phyloP scores from a whole-genome alignment of 2,329 filamentous ascomycete genomes.

The Sphaerulina musiva region DNA sequence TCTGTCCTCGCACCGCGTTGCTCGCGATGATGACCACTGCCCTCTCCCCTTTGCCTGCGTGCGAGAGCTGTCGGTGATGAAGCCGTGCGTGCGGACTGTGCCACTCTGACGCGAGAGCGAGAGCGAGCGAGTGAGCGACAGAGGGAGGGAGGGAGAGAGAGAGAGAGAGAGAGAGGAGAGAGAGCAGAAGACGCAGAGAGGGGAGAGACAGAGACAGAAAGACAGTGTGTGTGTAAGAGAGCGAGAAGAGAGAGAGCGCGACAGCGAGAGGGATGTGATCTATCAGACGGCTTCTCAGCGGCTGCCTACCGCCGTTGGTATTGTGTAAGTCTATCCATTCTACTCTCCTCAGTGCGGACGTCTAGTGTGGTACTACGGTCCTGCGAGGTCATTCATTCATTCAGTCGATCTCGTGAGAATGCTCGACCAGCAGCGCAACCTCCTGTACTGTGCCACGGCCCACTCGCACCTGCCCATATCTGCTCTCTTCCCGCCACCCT shows the following conservation, averaged over 20 bases:
- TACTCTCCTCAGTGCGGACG: background rate
- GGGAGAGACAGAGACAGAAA: too few species aligned
- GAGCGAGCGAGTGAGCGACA: too few species aligned
- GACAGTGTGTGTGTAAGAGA: too few species aligned
- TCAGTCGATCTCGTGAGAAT: slow-evolving; percentile 1
- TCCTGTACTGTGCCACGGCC: background rate
- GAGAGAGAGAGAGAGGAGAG: too few species aligned
- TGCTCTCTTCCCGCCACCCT: background rate
- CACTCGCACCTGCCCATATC: background rate
- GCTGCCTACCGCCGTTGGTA: slow-evolving; percentile 19
- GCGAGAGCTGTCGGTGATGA: slow-evolving; percentile 2
- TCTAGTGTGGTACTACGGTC: slow-evolving; percentile 5
- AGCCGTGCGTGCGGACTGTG: slow-evolving; percentile 5
- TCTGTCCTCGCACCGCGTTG: slow-evolving; percentile 2
- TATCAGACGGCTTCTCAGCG: slow-evolving; percentile 15
- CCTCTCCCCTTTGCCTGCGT: background rate
- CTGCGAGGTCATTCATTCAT: slow-evolving; percentile 1
- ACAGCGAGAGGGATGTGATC: slow-evolving; percentile 15
- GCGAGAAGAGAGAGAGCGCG: too few species aligned
- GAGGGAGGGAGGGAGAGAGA: too few species aligned
- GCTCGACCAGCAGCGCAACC: background rate
- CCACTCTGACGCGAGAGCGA: background rate
- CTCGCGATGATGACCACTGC: slow-evolving; percentile 6
- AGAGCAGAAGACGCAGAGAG: too few species aligned
- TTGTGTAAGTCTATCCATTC: slow-evolving; percentile 22